These are phyloP conservation scores for Xylaria sp. DNA, from an alignment of 2,329 filamentous ascomycete species.

Conservation along the genomic window DNA sequence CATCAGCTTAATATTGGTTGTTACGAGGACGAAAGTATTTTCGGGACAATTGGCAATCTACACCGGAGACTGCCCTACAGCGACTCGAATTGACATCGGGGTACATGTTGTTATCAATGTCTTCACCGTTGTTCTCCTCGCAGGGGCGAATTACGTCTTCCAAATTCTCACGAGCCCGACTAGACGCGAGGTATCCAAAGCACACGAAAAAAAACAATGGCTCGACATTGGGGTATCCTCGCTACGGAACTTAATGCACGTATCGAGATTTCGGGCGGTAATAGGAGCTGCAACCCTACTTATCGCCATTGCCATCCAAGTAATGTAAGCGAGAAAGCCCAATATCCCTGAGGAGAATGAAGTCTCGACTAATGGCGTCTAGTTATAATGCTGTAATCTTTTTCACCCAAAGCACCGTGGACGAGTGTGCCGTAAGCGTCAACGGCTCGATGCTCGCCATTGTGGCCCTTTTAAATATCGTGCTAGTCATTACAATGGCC, in stretches of 20 bases:
- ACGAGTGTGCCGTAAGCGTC: conserved; percentile 56
- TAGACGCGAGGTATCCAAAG: conserved; percentile 58
- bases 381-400: conserved; percentile 66
- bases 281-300: conserved; percentile 56
- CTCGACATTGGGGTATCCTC: conserved; percentile 66
- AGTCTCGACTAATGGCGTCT: conserved; percentile 26
- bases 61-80: conserved; percentile 53
- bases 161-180: conserved; percentile 67
- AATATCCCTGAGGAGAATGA: not conserved
- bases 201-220: conserved; percentile 60
- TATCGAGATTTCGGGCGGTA: conserved; percentile 55
- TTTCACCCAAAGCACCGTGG: conserved; percentile 51
- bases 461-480: conserved; percentile 48
- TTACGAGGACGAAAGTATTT: conserved; percentile 50
- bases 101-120: conserved; percentile 59
- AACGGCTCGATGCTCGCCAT: conserved; percentile 58
- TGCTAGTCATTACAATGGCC: conserved; percentile 46
- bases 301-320: conserved; percentile 58
- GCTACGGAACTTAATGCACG: conserved; percentile 59
- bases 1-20: conserved; percentile 54
- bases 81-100: conserved; percentile 54
- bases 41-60: conserved; percentile 54
- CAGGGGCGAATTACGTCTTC: conserved; percentile 64
- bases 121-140: conserved; percentile 57
- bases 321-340: conserved; percentile 57